Base-by-base conservation (phyloP, 441 rosid genomes). In the Populus hybrid region DNA sequence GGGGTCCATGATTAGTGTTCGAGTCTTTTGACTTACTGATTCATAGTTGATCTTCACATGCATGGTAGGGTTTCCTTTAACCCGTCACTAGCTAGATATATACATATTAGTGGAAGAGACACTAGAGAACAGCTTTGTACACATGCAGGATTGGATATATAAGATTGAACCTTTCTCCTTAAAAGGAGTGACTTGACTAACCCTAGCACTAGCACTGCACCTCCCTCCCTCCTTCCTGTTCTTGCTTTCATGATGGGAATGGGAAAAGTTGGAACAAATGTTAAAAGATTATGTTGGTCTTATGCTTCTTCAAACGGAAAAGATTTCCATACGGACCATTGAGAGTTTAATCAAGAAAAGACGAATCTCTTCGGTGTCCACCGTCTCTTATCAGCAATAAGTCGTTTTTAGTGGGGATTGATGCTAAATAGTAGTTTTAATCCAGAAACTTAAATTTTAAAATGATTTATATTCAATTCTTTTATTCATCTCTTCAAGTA, bases 181-280 rank as follows among this genome's bases (percentile, higher is more conserved):
- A 83, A 89, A 89, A 87, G 89, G 18, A 78, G 89, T 81, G 87
- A 87, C 67, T 85, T 83, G 88, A 89, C 87, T 72, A 82, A 74
- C 81, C 81, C 86, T 63, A 70, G 67, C 77, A 68, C 77, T 21
- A 14, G 11, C 3, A 12, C 10, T 28, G 10, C 36, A 42, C 24
- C 72, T 4, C 26, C 1, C 7, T 34, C 36, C 36, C 8, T 34
- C 36, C 36, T 34, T 69, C 64, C 42, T 54, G 65, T 24, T 38
- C 28, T 30, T 61, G 26, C 63, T 74, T 74, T 69, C 69, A 78
- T 80, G 42, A 74, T 85, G 14, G 67, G 69, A 23, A 69, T 80
- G 70, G 63, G 24, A 79, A 81, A 85, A 77, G 83, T 76, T 54
- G 69, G 74, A 80, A 68, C 74, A 76, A 78, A 72, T n/a, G 75